A percentile compares a stretch with the other conserved stretches of the same genome.
These are phyloP conservation scores for Cutaneotrichosporon dermatis DNA, from an alignment of 1,284 basidiomycete genomes.

Conservation along the genomic window DNA sequence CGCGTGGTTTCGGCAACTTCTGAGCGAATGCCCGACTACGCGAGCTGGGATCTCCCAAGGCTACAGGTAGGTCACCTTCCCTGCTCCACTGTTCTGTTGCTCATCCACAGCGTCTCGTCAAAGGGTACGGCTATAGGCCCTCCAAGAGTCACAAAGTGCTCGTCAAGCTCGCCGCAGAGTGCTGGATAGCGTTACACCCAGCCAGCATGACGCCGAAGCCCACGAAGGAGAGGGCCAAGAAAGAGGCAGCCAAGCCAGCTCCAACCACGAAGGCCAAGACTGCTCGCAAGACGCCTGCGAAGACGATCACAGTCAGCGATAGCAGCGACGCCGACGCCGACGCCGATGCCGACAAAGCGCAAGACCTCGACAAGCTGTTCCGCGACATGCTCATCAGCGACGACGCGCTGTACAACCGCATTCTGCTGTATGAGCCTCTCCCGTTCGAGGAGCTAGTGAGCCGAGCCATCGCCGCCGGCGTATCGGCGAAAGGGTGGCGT, in stretches of 20 bases:
- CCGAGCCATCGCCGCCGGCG: slow-evolving; percentile 30
- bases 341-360: slow-evolving; percentile 20
- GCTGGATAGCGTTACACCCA: slow-evolving; percentile 44
- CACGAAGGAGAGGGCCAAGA: neutral
- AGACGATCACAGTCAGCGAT: neutral
- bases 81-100: neutral
- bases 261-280: too few relatives aligned
- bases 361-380: slow-evolving; percentile 28
- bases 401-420: slow-evolving; percentile 30
- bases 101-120: slow-evolving; percentile 11
- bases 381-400: slow-evolving; percentile 32
- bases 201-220: neutral
- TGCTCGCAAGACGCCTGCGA: neutral
- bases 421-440: slow-evolving; percentile 47
- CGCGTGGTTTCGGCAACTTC: slow-evolving; percentile 5
- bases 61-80: slow-evolving; percentile 33
- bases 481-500: slow-evolving; percentile 37
- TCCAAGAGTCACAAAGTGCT: slow-evolving; percentile 28
- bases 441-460: slow-evolving; percentile 42
- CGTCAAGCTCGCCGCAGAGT: slow-evolving; percentile 32
- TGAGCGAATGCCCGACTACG: slow-evolving; percentile 38
- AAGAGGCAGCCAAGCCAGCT: too few relatives aligned
- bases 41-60: slow-evolving; percentile 28
- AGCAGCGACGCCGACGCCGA: neutral
- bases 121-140: slow-evolving; percentile 35